Evolutionary conservation across 441 rosid genomes (phyloP), one percentile per base, ranked within the genome.

Genomic region (Aquilaria agallochum): DNA sequence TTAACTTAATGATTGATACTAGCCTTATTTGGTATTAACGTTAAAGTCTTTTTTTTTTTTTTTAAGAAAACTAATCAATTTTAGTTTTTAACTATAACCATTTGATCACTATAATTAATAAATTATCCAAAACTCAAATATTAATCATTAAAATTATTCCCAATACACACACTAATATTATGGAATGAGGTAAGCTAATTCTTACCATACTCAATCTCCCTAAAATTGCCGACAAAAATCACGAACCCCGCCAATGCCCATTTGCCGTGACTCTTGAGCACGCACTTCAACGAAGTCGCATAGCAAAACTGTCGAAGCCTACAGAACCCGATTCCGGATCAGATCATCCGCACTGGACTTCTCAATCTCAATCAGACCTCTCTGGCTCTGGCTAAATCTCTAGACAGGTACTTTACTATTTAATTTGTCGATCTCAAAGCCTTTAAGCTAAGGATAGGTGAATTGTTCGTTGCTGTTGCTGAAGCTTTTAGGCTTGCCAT

Each of bases 261-360:
- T 48, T 71, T 14, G 67, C 60, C 33, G 27, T 47, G 2, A 4
- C 27, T 20, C 1, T 20, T 20, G 27, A 45, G 64, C 70, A 56
- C 75, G 36, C 70, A 67, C 67, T 62, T 66, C 73, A 56, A 72
- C 27, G 55, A 59, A 55, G 40, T 59, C 49, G 27, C 62, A 2
- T 54, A 40, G 49, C 53, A 49, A 59, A 52, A 14, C 50, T 36
- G 44, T 42, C 42, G 15, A 8, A n/a, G 27, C 49, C 45, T 70
- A 15, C 51, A 20, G 13, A 62, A 57, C 65, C 63, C 60, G 8
- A 10, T 56, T 65, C 57, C 58, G 62, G 66, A 67, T 70, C 79
- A 58, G 71, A 72, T 69, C 66, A 62, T 53, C 55, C 62, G 50
- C 67, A 49, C 69, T 54, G 68, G 52, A 75, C 55, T 45, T 66